Conservation (phyloP, 2,329 filamentous ascomycete species). For the Capronia americana region DNA sequence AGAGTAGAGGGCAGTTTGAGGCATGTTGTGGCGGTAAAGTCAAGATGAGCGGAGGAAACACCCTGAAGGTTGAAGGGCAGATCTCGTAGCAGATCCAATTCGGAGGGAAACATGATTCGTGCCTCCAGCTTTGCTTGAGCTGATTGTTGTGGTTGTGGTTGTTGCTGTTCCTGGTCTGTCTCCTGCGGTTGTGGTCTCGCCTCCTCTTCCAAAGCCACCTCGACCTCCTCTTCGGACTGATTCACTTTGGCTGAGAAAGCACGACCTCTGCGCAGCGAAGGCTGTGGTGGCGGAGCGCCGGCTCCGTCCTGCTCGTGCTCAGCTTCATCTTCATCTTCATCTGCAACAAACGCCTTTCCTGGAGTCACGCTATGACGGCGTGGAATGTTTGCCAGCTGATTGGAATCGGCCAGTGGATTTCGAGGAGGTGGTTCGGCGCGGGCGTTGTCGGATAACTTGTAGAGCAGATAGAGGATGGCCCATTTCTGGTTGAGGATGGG, state of each 20-base stretch:
- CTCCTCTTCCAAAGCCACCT: constrained; percentile 18
- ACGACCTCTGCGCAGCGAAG: constrained; percentile 1
- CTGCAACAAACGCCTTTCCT: constrained; percentile 20
- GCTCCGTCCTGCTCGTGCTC: constrained; percentile 9
- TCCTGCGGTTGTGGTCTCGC: not conserved
- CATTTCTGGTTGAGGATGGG: constrained; percentile 95
- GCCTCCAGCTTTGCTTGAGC: constrained; percentile 19
- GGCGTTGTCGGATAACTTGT: constrained; percentile 76
- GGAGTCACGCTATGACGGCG: constrained; percentile 26
- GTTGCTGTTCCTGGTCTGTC: constrained; percentile 4
- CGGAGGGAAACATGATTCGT: constrained; percentile 56
- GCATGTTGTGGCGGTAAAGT: constrained; percentile 72
- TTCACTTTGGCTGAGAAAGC: constrained; percentile 15
- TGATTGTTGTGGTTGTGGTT: constrained; percentile 8
- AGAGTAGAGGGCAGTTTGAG: constrained; percentile 79
- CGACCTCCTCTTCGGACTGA: constrained; percentile 14
- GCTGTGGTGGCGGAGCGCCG: not conserved
- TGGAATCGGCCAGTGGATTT: constrained; percentile 49
- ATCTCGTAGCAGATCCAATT: constrained; percentile 74
- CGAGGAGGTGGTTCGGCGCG: constrained; percentile 55
- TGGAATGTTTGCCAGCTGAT: constrained; percentile 43
- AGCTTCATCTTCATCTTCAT: constrained; percentile 27
- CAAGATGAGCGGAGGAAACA: constrained; percentile 81
- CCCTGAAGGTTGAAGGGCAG: constrained; percentile 93
- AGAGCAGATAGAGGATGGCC: constrained; percentile 91